A percentile compares a stretch with the other conserved stretches of the same genome.
These are phyloP conservation scores for Stagonosporopsis rhizophila DNA, from an alignment of 2,329 filamentous ascomycete genomes.

Conservation along the genomic window DNA sequence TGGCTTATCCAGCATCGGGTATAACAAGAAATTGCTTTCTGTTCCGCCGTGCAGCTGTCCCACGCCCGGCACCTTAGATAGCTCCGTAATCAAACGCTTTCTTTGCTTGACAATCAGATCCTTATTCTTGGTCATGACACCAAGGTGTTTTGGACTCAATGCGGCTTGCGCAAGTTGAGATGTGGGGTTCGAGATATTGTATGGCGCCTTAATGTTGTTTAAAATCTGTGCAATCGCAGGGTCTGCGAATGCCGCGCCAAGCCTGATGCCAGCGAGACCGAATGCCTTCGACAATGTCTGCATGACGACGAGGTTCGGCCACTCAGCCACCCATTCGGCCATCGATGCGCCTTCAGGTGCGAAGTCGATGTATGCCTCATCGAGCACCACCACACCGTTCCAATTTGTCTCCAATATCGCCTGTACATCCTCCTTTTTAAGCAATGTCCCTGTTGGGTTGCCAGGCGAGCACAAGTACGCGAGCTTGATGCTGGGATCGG, in stretches of 20 bases:
- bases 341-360: conserved; percentile 79
- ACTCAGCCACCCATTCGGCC: conserved; percentile 89
- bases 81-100: conserved; percentile 73
- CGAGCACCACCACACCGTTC: conserved; percentile 93
- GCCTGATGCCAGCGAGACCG: conserved; percentile 88
- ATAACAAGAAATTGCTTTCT: conserved; percentile 88
- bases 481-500: conserved; percentile 76
- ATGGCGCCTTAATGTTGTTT: conserved; percentile 94
- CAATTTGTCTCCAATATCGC: conserved; percentile 80
- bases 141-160: conserved; percentile 70
- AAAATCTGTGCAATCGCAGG: conserved; percentile 77
- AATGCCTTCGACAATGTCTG: conserved; percentile 99
- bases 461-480: conserved; percentile 94
- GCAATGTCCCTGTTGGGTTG: conserved; percentile 85
- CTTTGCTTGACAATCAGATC: conserved; percentile 77
- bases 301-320: conserved; percentile 96
- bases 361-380: conserved; percentile 98
- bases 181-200: conserved; percentile 91
- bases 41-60: conserved; percentile 81
- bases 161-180: conserved; percentile 80
- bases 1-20: conserved; percentile 78
- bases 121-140: conserved; percentile 74
- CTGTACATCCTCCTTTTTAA: conserved; percentile 77
- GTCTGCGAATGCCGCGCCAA: conserved; percentile 84
- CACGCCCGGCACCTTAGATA: conserved; percentile 78